Base-by-base conservation (phyloP, 1,139 yeast species). In the Debaryomyces robertsiae region DNA sequence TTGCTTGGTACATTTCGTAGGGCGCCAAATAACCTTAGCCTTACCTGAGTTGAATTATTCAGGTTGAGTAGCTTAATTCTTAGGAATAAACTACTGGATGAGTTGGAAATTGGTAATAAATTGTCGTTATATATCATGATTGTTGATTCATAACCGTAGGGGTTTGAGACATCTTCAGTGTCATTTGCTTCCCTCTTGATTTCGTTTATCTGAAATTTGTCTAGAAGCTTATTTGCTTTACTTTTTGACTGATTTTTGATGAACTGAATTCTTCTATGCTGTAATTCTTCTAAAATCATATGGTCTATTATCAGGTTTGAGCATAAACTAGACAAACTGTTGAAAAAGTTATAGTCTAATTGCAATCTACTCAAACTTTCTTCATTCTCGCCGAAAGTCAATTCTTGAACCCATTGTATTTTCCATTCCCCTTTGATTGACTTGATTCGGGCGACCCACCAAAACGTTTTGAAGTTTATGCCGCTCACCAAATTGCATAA, bases 401-500 rank as follows among this genome's bases (percentile, higher is more conserved):
- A 48, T 27, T 57, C 53, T 28, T 63, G 62, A 5, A 63, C 60
- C 84, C 79, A 82, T 46, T 69, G 78, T 42, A 83, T 60, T 29
- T 73, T 67, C 90, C 90, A 83, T 44, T 74, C 81, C 2, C 88
- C 88, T 44, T 75, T 71, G 4, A 73, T 61, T 1, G 85, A 76
- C 47, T 73, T 74, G 35, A 83, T 75, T 42, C 84, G 71, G 4
- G 87, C 81, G 23, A 84, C 84, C 75, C 82, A 84, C 69, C 87
- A 77, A 41, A 73, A 69, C 6, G 80, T 65, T 13, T 71, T 69
- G 1, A 79, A 67, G 29, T 66, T 73, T 41, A 69, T 61, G 31
- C 81, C 73, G 60, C 67, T 57, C 3, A 74, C 60, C 39, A 73
- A 62, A 36, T 65, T 67, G 4, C 82, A 73, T 37, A 84, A 60